phyloP scores from a whole-genome alignment of 768 basidiomycete species.

The Crucibulum laeve region DNA sequence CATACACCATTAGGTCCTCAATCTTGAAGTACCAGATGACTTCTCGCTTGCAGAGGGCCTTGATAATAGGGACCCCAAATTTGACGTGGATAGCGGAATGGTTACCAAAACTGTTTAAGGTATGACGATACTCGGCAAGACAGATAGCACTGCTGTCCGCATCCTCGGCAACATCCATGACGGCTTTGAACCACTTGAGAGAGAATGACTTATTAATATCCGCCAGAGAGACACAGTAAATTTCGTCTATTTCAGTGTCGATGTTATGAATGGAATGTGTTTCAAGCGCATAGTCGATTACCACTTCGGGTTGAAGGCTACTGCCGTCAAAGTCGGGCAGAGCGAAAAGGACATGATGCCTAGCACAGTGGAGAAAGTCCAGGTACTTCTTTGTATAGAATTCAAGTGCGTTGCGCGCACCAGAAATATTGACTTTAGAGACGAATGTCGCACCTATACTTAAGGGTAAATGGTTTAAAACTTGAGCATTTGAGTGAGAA shows the following conservation, averaged over 20 bases:
- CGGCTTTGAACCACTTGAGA: slow-evolving; percentile 7
- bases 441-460: slow-evolving; percentile 8
- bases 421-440: slow-evolving; percentile 3
- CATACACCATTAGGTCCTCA: slow-evolving; percentile 9
- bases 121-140: slow-evolving; percentile 10
- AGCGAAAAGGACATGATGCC: slow-evolving; percentile 17
- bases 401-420: slow-evolving; percentile 7
- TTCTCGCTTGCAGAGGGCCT: slow-evolving; percentile 14
- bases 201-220: slow-evolving; percentile 13
- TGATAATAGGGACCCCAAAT: slow-evolving; percentile 13
- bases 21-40: slow-evolving; percentile 13
- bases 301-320: slow-evolving; percentile 5
- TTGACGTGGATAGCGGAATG: slow-evolving; percentile 11
- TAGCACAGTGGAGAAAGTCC: slow-evolving; percentile 12
- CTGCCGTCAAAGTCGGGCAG: slow-evolving; percentile 17
- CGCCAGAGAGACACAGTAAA: slow-evolving; percentile 7
- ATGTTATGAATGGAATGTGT: slow-evolving; percentile 7
- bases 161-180: slow-evolving; percentile 5
- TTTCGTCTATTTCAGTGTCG: slow-evolving; percentile 9
- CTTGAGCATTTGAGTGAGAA: too few relatives aligned
- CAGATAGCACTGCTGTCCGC: slow-evolving; percentile 6
- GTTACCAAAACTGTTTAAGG: slow-evolving; percentile 6
- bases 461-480: too few relatives aligned
- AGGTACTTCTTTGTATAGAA: slow-evolving; percentile 15
- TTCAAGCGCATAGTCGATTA: slow-evolving; percentile 15